These are phyloP conservation scores for Sporormia fimetaria DNA, from an alignment of 495 filamentous ascomycete genomes.

Conservation along the genomic window DNA sequence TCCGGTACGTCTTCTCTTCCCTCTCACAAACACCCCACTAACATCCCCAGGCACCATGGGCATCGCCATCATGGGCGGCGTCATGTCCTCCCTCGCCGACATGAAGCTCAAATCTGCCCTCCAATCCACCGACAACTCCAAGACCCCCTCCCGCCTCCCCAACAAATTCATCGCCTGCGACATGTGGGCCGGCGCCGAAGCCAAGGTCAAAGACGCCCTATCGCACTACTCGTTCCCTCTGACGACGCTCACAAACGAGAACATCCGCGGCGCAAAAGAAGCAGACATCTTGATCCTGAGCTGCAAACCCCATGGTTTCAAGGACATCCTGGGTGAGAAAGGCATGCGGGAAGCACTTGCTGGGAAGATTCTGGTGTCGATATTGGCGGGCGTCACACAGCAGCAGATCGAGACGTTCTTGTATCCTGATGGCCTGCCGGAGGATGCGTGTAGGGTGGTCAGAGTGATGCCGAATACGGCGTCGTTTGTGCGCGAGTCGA, in stretches of 20 bases:
- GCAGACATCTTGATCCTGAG: conserved; percentile 58
- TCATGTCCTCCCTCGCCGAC: conserved; percentile 53
- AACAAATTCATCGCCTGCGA: conserved; percentile 69
- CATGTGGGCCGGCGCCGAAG: conserved; percentile 47
- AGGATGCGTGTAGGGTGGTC: conserved; percentile 44
- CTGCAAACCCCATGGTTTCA: conserved; percentile 69
- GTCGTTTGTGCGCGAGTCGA: conserved; percentile 57
- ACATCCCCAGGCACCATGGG: conserved; percentile 57
- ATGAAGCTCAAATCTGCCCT: conserved; percentile 29
- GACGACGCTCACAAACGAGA: conserved; percentile 41
- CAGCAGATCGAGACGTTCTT: conserved; percentile 52
- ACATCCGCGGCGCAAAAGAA: conserved; percentile 45
- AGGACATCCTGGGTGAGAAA: conserved; percentile 47
- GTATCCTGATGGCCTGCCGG: conserved; percentile 33
- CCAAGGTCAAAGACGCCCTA: conserved; percentile 51
- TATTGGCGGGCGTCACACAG: conserved; percentile 69
- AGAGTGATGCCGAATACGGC: conserved; percentile 74
- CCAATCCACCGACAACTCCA: conserved; percentile 37
- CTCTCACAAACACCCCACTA: conserved; percentile 6
- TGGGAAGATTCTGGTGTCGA: conserved; percentile 73
- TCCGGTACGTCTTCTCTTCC: conserved; percentile 45
- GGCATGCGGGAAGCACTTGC: conserved; percentile 58
- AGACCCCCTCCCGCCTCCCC: conserved; percentile 49
- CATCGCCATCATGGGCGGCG: conserved; percentile 71
- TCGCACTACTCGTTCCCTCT: conserved; percentile 36